These are phyloP conservation scores for Prosopis cineraria DNA, from an alignment of 306 rosid species.

Conservation along the genomic window DNA sequence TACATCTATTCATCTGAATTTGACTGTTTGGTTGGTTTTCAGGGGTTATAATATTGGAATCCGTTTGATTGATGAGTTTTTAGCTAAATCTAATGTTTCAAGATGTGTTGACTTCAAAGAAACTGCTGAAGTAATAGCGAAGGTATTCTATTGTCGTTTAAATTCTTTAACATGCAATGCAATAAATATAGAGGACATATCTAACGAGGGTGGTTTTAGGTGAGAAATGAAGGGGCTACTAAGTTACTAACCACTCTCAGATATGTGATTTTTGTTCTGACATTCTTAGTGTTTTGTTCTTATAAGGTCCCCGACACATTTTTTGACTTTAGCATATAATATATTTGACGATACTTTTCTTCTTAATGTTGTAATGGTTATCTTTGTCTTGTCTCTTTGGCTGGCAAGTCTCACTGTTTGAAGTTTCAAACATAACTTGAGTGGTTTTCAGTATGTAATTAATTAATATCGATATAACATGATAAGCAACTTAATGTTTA, in stretches of 20 bases:
- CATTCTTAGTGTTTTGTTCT: neutral
- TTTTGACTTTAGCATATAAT: neutral
- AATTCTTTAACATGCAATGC: neutral
- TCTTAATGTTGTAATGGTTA: neutral
- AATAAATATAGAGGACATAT: neutral
- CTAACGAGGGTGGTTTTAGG: neutral
- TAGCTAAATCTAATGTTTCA: slow-evolving; percentile 95
- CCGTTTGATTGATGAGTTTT: slow-evolving; percentile 91
- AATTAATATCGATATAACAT: neutral
- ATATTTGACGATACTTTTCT: neutral
- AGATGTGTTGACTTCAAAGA: slow-evolving; percentile 95
- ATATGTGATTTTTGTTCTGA: neutral
- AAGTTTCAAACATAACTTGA: neutral
- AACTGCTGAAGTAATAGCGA: slow-evolving; percentile 95
- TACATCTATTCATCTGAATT: neutral
- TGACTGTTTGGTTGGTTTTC: slow-evolving; percentile 33
- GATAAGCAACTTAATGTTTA: neutral
- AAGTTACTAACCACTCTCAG: neutral
- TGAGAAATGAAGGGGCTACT: neutral
- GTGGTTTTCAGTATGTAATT: neutral
- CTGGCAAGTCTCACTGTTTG: neutral
- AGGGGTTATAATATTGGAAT: slow-evolving; percentile 98
- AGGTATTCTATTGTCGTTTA: slow-evolving; percentile 49
- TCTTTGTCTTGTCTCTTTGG: neutral
- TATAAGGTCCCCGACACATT: neutral